Conservation (phyloP, 257 asterid genomes). For the Ocimum tenuiflorum region DNA sequence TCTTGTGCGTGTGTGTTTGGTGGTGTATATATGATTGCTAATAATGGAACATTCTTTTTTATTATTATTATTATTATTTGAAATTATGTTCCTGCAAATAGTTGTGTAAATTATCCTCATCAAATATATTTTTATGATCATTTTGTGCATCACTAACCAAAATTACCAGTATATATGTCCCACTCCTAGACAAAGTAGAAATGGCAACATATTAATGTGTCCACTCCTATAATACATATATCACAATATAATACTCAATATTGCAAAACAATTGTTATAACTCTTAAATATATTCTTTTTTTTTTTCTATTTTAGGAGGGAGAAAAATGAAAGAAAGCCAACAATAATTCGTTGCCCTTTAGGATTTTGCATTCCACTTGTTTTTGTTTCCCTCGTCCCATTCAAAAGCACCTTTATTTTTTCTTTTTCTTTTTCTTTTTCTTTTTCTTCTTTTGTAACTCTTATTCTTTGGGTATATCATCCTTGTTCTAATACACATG, state of each 20-base stretch:
- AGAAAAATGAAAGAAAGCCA: neutral
- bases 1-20: no score
- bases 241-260: neutral
- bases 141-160: no score
- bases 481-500: neutral
- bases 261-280: neutral
- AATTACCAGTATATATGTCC: no score
- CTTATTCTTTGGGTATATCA: neutral
- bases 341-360: constrained; percentile 7
- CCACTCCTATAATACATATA: no score
- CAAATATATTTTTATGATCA: no score
- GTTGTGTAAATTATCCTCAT: no score
- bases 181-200: no score
- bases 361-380: constrained; percentile 12
- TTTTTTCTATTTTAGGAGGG: neutral
- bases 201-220: no score
- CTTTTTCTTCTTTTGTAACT: neutral
- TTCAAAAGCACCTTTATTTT: neutral
- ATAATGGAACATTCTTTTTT: no score
- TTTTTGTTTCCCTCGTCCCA: constrained; percentile 3
- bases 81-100: no score
- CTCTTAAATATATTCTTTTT: neutral
- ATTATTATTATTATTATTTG: no score
- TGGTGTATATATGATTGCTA: no score
- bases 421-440: neutral